Base-by-base conservation (phyloP, 768 basidiomycete genomes). In the Hericium alpestre region DNA sequence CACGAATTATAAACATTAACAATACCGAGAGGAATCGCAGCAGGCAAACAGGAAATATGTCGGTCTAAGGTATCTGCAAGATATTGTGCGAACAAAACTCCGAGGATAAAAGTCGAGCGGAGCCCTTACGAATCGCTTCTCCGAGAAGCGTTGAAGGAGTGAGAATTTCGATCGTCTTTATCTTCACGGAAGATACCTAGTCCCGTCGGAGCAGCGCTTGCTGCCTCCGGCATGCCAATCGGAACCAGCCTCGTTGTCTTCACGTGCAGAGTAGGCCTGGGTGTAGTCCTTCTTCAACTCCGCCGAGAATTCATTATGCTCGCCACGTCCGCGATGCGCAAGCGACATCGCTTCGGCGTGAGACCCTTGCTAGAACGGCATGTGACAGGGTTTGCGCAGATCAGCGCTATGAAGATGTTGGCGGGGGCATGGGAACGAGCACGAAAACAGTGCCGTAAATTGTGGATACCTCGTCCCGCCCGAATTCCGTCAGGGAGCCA, bases 351-450 rank as follows among this genome's bases (percentile, higher is more conserved):
- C 62, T 72, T 73, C 1, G 84, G 86, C 51, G 74, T 81, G 37
- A 87, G 71, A 0, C 85, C 83, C 65, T 80, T 82, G 48, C 86
- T 84, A 65, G 87, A 87, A 53, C 69, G 74, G 32, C 71, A 71
- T 40, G 73, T 79, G 32, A 87, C 77, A 59, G 87, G 85, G 66
- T 86, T 88, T 39, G 83, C 75, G 60, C 84, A 86, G n/a, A 87
- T 66, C 43, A 87, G 64, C 3, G 81, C 76, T 2, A 80, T 69
- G 39, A 80, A 59, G 56, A 87, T 80, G 65, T 84, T 84, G 23
- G 4, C 23, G 1, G 4, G 23, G 23, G 23, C 23, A 2, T 25
- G 25, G 25, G 25, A 25, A 25, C 79, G 54, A 84, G 64, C 10
- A 75, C 69, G 66, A 88, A 87, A 16, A 77, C 77, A 1, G 73